phyloP scores from a whole-genome alignment of 2,329 filamentous ascomycete genomes.

The Calonectria fujianensis region DNA sequence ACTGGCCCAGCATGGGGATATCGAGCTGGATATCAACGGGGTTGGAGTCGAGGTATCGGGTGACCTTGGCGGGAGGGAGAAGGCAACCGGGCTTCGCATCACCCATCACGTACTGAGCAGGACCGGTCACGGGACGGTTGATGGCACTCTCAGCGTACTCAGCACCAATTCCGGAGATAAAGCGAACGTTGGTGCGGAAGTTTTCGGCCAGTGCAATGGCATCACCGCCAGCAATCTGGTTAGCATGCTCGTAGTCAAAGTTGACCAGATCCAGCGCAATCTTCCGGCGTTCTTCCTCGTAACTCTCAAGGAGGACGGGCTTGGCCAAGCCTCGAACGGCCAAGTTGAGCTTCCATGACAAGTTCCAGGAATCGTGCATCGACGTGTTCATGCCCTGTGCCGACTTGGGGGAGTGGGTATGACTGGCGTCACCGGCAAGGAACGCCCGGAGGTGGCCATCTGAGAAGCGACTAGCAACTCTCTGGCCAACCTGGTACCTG shows the following conservation, averaged over 20 bases:
- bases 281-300: constrained; percentile 78
- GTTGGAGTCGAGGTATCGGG: constrained; percentile 85
- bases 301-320: constrained; percentile 74
- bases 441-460: constrained; percentile 78
- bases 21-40: constrained; percentile 86
- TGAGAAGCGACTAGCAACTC: constrained; percentile 81
- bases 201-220: constrained; percentile 78
- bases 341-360: constrained; percentile 72
- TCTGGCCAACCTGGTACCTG: constrained; percentile 82
- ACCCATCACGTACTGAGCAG: constrained; percentile 65
- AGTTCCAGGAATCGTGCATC: constrained; percentile 78
- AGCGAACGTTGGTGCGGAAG: constrained; percentile 81
- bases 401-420: constrained; percentile 83
- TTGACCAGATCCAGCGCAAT: constrained; percentile 76
- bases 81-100: constrained; percentile 73
- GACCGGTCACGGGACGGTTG: constrained; percentile 64
- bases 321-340: constrained; percentile 74
- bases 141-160: constrained; percentile 73
- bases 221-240: constrained; percentile 77
- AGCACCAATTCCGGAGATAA: constrained; percentile 83
- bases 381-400: constrained; percentile 81
- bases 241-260: constrained; percentile 76
- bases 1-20: constrained; percentile 85
- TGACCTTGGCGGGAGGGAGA: constrained; percentile 81
- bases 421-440: constrained; percentile 81